Base-by-base conservation (phyloP, 306 rosid genomes). In the Carpinus viminea region DNA sequence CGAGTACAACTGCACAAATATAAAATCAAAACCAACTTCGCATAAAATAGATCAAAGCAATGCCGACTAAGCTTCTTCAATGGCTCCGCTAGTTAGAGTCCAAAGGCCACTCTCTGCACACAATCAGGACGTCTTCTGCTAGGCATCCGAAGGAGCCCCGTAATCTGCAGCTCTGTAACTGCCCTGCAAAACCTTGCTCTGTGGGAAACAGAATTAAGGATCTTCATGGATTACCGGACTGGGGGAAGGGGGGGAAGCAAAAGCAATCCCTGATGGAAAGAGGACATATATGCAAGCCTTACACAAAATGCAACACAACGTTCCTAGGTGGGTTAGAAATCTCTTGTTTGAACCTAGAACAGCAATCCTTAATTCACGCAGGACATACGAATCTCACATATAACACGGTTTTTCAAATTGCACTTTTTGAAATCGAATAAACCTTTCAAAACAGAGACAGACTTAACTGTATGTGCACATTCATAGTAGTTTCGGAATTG, bases 161-260 rank as follows among this genome's bases (percentile, higher is more conserved):
- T 84, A 73, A 95, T 90, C 87, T 90, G 98, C 65, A 95, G 87
- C 86, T 95, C 97, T 8, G 89, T 85, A 50, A 92, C 87, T 74
- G 96, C 97, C 83, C 83, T 87, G 83, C 98, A 95, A 90, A 95
- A 92, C 73, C 97, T 91, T 38, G 98, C 98, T 90, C 96, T 93
- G 70, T 76, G 7, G 79, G 76, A 78, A 59, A 43, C 54, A 55
- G 61, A 64, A 80, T 93, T 84, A 90, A 93, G 97, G 93, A 90
- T 68, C 26, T 20, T 75, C 12, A 72, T 46, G 54, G 16, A 46
- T n/a, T 31, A 28, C 62, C 3, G 17, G 60, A 48, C 0, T 15
- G 8, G 16, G 48, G 77, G 8, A 2, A 18, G 9, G 16, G 8
- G 16, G 16, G 15, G 17, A 20, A 52, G n/a, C 3, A 10, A 72